phyloP scores from a whole-genome alignment of 352 stramenopile genomes.

The Phytophthora colocasiae region DNA sequence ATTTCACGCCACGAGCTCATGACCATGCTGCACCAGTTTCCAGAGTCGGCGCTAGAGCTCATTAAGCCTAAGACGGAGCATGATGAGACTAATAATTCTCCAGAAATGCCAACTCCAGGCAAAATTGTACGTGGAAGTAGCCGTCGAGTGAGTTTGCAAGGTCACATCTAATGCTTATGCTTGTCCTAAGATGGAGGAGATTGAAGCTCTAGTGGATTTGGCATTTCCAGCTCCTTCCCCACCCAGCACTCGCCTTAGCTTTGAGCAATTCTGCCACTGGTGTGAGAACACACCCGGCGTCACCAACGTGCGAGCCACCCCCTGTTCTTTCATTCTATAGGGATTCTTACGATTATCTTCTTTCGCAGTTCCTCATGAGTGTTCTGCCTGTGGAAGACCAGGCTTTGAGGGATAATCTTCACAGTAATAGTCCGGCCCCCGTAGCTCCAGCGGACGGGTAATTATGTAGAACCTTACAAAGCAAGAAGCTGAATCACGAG shows the following conservation, averaged over 20 bases:
- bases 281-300: constrained; percentile 83
- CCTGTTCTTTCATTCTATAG: neutral
- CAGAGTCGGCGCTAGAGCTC: constrained; percentile 70
- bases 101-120: constrained; percentile 17
- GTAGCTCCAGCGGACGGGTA: constrained; percentile 49
- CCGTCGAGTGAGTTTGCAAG: neutral
- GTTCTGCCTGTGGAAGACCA: constrained; percentile 74
- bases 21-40: constrained; percentile 89
- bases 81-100: constrained; percentile 19
- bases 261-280: constrained; percentile 90
- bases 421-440: constrained; percentile 16
- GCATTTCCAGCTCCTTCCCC: constrained; percentile 59
- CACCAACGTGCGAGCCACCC: constrained; percentile 53
- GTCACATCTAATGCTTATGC: neutral
- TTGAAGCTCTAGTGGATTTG: constrained; percentile 87
- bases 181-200: constrained; percentile 55
- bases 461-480: neutral
- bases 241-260: constrained; percentile 73
- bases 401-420: constrained; percentile 15
- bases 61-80: constrained; percentile 47
- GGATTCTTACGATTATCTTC: neutral
- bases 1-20: constrained; percentile 88
- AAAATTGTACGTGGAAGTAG: constrained; percentile 31
- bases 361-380: constrained; percentile 76
- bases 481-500: neutral